Conservation (phyloP, 768 basidiomycete genomes). For the Russula emetica region DNA sequence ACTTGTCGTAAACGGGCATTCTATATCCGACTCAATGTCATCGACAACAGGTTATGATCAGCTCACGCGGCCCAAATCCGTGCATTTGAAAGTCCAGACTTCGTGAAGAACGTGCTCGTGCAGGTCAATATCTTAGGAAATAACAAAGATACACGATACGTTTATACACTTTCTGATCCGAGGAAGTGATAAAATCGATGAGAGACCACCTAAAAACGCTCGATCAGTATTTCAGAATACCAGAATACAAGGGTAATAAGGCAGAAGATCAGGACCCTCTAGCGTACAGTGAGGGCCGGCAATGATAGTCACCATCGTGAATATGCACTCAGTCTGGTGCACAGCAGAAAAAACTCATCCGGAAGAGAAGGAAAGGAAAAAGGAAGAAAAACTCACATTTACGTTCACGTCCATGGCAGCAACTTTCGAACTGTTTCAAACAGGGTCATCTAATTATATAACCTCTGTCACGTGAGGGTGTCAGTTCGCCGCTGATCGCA, state of each 20-base stretch:
- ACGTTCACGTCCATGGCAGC: too few relatives aligned
- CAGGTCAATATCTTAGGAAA: background rate
- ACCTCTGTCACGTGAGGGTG: background rate
- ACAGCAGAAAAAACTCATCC: constrained; percentile 27
- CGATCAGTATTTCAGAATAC: constrained; percentile 3
- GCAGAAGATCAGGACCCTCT: constrained; percentile 21
- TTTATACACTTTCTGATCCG: background rate
- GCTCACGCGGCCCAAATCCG: constrained; percentile 72
- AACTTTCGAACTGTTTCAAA: too few relatives aligned
- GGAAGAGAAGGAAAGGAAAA: background rate
- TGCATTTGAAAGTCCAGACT: constrained; percentile 79
- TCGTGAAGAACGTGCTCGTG: constrained; percentile 2
- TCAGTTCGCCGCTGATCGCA: too few relatives aligned
- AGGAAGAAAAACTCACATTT: too few relatives aligned
- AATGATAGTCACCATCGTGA: constrained; percentile 23
- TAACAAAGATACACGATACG: background rate
- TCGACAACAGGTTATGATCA: constrained; percentile 76
- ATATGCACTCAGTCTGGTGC: constrained; percentile 28
- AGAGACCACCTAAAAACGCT: background rate
- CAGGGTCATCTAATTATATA: background rate
- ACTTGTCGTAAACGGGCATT: background rate
- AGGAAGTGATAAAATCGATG: background rate
- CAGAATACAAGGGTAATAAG: background rate
- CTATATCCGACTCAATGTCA: constrained; percentile 5
- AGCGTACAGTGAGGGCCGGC: constrained; percentile 27